Evolutionary conservation across 345 rosid genomes (phyloP), one percentile per base, ranked within the genome.

Genomic region (Eucalyptus sp.): DNA sequence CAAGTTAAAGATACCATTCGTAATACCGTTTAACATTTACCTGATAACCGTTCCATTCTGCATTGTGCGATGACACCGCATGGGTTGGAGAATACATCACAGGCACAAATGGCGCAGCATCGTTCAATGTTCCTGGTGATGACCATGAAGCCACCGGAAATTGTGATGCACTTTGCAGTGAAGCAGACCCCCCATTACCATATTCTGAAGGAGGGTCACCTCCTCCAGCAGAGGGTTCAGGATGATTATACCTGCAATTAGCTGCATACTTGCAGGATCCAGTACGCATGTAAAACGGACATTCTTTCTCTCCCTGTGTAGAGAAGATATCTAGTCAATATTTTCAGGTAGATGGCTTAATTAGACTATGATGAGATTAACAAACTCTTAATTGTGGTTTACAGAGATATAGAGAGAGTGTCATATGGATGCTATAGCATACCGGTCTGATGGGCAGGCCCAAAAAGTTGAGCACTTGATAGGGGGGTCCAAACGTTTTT

Each of bases 1-100:
- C 41, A 85, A 50, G 41, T 51, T 86, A 84, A 50, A 48, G 46
- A 52, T 41, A 83, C 46, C 43, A 76, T 76, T 41, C 3, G 7
- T 20, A 41, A 76, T 76, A 76, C 46, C 4, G 9, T 41, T 76
- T 76, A 76, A 43, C 48, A 76, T 20, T 64, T 91, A 96, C 99
- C 96, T 96, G 98, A 94, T 95, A 96, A 83, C 97, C 97, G 90
- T 95, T 96, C 99, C 99, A 98, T 58, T 94, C 97, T 9, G 95
- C 79, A 90, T 86, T 93, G 90, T 92, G 96, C 50, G 97, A 89
- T 46, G 94, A 89, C 95, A 94, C 91, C 80, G 90, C 96, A 91
- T 91, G 97, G 87, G 92, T 89, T 88, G 96, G 96, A 64, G 96
- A 88, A 90, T 92, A 93, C 94, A 95, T 90, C 88, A 91, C 80